Evolutionary conservation across 2,329 filamentous ascomycete genomes (phyloP).

Genomic region (Nemania sp.): DNA sequence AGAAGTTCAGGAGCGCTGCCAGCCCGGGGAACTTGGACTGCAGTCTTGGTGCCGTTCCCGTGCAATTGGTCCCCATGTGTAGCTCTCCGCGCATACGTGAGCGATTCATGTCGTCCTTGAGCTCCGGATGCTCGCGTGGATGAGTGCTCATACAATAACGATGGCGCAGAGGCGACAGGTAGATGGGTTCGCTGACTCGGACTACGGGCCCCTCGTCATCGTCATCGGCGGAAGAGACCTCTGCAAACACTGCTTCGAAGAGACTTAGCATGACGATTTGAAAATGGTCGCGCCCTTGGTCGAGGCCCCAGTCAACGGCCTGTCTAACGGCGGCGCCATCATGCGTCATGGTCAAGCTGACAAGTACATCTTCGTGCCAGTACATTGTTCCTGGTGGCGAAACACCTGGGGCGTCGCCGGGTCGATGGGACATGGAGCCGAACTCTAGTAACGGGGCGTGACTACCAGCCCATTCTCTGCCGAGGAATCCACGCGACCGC

Average conservation of each 20-base stretch:
- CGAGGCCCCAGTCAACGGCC: conserved; percentile 38
- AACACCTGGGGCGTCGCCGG: conserved; percentile 18
- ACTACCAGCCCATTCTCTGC: neutral
- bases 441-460: conserved; percentile 20
- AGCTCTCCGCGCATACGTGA: neutral
- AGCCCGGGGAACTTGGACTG: conserved; percentile 35
- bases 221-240: conserved; percentile 29
- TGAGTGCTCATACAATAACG: conserved; percentile 6
- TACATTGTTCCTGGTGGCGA: conserved; percentile 24
- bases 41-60: conserved; percentile 20
- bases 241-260: conserved; percentile 41
- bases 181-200: conserved; percentile 25
- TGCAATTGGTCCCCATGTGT: neutral
- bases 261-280: conserved; percentile 40
- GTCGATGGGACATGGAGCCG: conserved; percentile 22
- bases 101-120: neutral
- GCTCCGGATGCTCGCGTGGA: conserved; percentile 3
- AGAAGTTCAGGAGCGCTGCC: conserved; percentile 43
- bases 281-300: conserved; percentile 38
- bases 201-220: conserved; percentile 28
- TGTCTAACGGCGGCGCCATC: conserved; percentile 36
- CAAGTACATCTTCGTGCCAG: conserved; percentile 25
- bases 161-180: conserved; percentile 38
- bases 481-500: neutral
- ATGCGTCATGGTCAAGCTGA: conserved; percentile 24